Base-by-base conservation (phyloP, 73 alveolate species). In the Paramecium pentaurelia region DNA sequence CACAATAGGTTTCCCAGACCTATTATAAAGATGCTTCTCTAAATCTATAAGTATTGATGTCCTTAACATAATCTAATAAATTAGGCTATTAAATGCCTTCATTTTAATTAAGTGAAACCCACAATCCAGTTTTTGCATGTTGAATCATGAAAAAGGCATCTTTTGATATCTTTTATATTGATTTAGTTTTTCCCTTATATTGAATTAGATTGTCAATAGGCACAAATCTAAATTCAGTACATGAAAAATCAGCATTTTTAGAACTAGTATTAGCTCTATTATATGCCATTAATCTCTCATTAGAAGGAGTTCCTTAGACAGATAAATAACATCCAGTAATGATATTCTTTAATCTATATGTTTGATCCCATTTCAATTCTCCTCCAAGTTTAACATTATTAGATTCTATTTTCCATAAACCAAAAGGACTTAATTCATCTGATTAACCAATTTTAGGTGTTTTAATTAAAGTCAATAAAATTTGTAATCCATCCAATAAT, bases 21-120 rank as follows among this genome's bases (percentile, higher is more conserved):
- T 44, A 59, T 49, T 89, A 25, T 45, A 71, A 32, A 14, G 59
- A 25, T 14, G 94, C 86, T 71, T 89, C 88, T 44, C 77, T 89
- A 58, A 89, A 89, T 89, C 88, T 89, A 60, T 71, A 89, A 9
- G 94, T 89, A 71, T 89, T 89, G 14, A 89, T 85, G 16, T 89
- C 94, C 68, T 44, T 89, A 40, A 8, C 44, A 71, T 42, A 71
- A 18, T 49, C 77, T 60, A 71, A 20, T 25, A 71, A 47, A 14
- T 70, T 44, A 36, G 75, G 36, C 5, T 87, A 14, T 58, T 87
- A 51, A 12, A 42, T 59, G 70, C 77, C 59, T 22, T 70, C 77
- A 37, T 89, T 88, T 38, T 89, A 42, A 10, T 68, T 38, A 12
- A 40, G 38, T 44, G 77, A 34, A 1, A 89, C 32, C 94, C 92